Percentiles rank a stretch among this genome's conserved stretches.
Conservation (phyloP, 805 yeast genomes). For the Ogataea nakhonphanomensis region DNA sequence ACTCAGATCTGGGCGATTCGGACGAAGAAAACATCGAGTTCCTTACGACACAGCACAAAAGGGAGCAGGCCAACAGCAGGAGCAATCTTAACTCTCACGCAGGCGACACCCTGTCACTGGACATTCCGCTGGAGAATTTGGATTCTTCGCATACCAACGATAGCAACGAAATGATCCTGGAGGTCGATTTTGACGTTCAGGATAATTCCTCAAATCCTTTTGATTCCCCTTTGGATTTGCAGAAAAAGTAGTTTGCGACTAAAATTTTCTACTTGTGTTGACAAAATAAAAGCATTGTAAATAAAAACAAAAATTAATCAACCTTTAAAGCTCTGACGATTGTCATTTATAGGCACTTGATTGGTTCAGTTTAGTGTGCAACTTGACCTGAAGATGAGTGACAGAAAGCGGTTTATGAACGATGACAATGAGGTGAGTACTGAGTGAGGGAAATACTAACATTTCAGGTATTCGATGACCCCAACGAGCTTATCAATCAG, state of each 20-base stretch:
- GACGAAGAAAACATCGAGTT: conserved; percentile 34
- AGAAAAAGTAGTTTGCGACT: conserved; percentile 9
- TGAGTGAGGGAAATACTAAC: conserved; percentile 3
- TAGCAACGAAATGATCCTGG: conserved; percentile 16
- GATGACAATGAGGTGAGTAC: conserved; percentile 22
- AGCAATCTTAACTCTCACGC: conserved; percentile 2
- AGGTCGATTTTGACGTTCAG: conserved; percentile 19
- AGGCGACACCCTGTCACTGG: conserved; percentile 8
- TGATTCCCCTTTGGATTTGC: conserved; percentile 16
- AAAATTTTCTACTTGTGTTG: conserved; percentile 14
- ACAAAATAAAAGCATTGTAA: conserved; percentile 20
- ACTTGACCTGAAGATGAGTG: conserved; percentile 13
- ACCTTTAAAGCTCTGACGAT: conserved; percentile 3
- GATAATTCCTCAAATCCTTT: conserved; percentile 16
- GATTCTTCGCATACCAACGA: conserved; percentile 6
- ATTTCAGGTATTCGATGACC: conserved; percentile 44
- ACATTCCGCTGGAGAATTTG: conserved; percentile 18
- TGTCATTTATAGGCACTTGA: conserved; percentile 1
- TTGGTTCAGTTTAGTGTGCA: neutral
- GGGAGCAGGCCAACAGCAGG: conserved; percentile 15
- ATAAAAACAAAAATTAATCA: conserved; percentile 19
- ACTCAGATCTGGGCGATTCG: conserved; percentile 29
- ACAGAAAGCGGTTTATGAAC: conserved; percentile 24
- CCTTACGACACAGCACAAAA: conserved; percentile 24
- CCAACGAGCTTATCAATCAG: conserved; percentile 64